A percentile compares a stretch with the other conserved stretches of the same genome.
Conservation (phyloP, 768 basidiomycete genomes). For the Infundibulicybe gibba region DNA sequence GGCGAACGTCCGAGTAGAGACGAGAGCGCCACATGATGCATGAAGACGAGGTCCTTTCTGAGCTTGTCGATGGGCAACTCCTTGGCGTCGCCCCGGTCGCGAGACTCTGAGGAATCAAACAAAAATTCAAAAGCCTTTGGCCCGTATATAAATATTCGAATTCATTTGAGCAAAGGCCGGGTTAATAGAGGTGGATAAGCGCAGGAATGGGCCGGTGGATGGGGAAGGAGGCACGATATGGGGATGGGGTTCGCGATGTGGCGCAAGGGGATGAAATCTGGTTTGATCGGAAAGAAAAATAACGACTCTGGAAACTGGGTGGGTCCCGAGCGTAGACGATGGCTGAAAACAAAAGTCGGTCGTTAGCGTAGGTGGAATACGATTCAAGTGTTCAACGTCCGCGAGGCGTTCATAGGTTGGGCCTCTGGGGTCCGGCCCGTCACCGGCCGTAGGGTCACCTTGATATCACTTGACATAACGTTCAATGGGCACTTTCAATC, state of each 20-base stretch:
- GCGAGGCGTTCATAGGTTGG: too few relatives aligned
- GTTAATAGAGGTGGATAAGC: slow-evolving; percentile 67
- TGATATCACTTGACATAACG: too few relatives aligned
- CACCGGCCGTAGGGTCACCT: too few relatives aligned
- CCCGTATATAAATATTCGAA: slow-evolving; percentile 95
- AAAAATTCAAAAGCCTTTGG: slow-evolving; percentile 83
- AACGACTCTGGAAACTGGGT: slow-evolving; percentile 85
- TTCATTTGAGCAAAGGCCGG: slow-evolving; percentile 85
- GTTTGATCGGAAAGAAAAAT: slow-evolving; percentile 74
- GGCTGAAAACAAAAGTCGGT: too few relatives aligned
- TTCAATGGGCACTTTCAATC: too few relatives aligned
- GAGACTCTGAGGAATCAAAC: slow-evolving; percentile 62
- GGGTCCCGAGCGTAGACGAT: slow-evolving; percentile 94
- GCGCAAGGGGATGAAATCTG: slow-evolving; percentile 46
- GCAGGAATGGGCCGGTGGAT: slow-evolving; percentile 43
- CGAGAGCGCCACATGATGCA: too few relatives aligned
- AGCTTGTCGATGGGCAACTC: slow-evolving; percentile 76
- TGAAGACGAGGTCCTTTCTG: too few relatives aligned
- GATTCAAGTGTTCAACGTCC: too few relatives aligned
- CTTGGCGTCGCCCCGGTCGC: slow-evolving; percentile 40
- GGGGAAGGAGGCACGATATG: slow-evolving; percentile 41
- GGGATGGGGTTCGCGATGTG: slow-evolving; percentile 35
- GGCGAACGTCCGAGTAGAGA: too few relatives aligned
- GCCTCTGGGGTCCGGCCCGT: too few relatives aligned
- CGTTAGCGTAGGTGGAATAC: neutral